Percentiles rank a stretch among this genome's conserved stretches.
Evolutionary conservation across 768 basidiomycete genomes (phyloP).

Genomic region (Hygrocybe punicea): DNA sequence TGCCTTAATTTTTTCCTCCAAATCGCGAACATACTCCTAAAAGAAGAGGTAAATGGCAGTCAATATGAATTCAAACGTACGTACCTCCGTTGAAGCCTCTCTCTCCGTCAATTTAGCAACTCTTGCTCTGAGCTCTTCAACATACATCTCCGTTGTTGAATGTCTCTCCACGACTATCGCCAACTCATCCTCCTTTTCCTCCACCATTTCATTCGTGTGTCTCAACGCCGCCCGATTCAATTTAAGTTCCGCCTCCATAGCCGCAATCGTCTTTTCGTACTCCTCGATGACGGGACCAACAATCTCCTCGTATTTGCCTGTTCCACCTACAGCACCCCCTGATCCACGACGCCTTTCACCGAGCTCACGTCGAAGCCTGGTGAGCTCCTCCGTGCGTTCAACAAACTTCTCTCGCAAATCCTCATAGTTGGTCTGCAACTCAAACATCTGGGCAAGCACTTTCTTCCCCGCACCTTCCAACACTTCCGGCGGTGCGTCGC

Average conservation of each 20-base stretch:
- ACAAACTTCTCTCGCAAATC: slow-evolving; percentile 80
- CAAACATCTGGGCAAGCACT: slow-evolving; percentile 74
- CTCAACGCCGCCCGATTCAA: slow-evolving; percentile 82
- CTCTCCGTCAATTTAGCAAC: slow-evolving; percentile 82
- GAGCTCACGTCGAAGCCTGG: slow-evolving; percentile 71
- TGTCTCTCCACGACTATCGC: slow-evolving; percentile 63
- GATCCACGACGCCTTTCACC: slow-evolving; percentile 63
- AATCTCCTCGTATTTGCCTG: slow-evolving; percentile 82
- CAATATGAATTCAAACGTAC: slow-evolving; percentile 1
- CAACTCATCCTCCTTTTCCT: slow-evolving; percentile 86
- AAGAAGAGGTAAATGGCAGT: slow-evolving; percentile 15
- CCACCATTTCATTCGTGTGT: slow-evolving; percentile 88
- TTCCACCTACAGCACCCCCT: slow-evolving; percentile 60
- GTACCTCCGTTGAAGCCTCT: slow-evolving; percentile 89
- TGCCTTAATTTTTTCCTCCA: slow-evolving; percentile 86
- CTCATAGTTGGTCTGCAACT: slow-evolving; percentile 83
- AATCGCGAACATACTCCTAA: slow-evolving; percentile 88
- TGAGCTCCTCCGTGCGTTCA: slow-evolving; percentile 85
- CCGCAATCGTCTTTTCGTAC: slow-evolving; percentile 95
- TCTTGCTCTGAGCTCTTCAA: slow-evolving; percentile 79
- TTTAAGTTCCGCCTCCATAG: slow-evolving; percentile 90
- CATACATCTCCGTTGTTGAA: slow-evolving; percentile 76
- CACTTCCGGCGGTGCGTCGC: slow-evolving; percentile 35
- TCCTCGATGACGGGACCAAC: slow-evolving; percentile 98
- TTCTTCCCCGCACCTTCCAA: slow-evolving; percentile 68